Conservation (phyloP, 805 yeast species). For the Suhomyces canberraensis region DNA sequence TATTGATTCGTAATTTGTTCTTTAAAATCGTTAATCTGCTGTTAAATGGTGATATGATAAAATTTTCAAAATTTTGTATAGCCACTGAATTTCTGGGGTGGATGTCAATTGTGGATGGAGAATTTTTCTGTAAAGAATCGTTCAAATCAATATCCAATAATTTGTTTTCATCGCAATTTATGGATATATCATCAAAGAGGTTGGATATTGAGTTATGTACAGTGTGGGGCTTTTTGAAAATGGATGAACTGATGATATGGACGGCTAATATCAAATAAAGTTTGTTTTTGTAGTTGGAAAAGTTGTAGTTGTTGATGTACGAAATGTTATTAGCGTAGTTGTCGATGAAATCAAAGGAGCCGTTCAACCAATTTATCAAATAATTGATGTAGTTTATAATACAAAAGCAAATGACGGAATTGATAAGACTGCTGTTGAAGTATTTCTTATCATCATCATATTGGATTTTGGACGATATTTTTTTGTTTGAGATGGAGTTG, state of each 20-base stretch:
- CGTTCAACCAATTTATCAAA: constrained; percentile 12
- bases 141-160: constrained; percentile 10
- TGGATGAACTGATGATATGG: constrained; percentile 12
- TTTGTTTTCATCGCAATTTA: constrained; percentile 13
- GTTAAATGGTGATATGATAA: constrained; percentile 11
- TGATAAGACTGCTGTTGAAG: constrained; percentile 8
- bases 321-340: constrained; percentile 7
- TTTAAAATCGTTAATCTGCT: constrained; percentile 8
- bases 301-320: constrained; percentile 12
- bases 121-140: constrained; percentile 2
- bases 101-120: background rate
- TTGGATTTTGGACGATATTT: constrained; percentile 9
- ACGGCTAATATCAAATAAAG: constrained; percentile 11
- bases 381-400: constrained; percentile 14
- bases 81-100: constrained; percentile 8
- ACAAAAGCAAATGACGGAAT: constrained; percentile 11
- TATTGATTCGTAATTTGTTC: constrained; percentile 7
- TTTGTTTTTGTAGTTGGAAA: constrained; percentile 7
- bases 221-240: constrained; percentile 8
- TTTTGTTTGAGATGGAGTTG: constrained; percentile 10
- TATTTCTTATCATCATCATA: constrained; percentile 8
- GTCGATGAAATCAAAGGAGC: constrained; percentile 8
- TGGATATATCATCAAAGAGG: constrained; percentile 8
- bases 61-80: constrained; percentile 13
- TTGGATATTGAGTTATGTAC: constrained; percentile 7